Base-by-base conservation (phyloP, 2,329 filamentous ascomycete genomes). In the Apiospora rasikravindrae region DNA sequence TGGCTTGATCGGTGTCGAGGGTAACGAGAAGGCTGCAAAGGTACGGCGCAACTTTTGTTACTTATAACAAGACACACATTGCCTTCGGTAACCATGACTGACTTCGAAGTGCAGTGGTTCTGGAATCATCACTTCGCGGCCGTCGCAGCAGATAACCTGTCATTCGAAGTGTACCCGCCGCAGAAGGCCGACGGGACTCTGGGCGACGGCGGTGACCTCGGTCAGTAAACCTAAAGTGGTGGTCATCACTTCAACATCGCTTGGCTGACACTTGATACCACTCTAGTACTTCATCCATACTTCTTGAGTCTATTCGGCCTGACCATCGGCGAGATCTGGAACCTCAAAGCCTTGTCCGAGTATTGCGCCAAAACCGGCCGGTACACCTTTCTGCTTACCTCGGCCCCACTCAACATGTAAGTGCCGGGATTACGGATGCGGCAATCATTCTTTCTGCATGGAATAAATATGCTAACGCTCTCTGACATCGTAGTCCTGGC, bases 71-170 rank as follows among this genome's bases (percentile, higher is more conserved):
- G n/a, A n/a, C n/a, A n/a, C n/a, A n/a, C 16, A 24, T 42, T 16
- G 8, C 2, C 33, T 33, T 33, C 33, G 33, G 4, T 37, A 7
- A 3, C 13, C 40, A 22, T 1, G 8, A 33, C 53, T 29, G 70
- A 42, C 29, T 13, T 14, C 3, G 2, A 22, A 26, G 81, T 89
- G 13, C 82, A 84, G 47, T 91, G 89, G 88, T 80, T 90, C 24
- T 91, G 88, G 88, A 85, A 90, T 70, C 83, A 86, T 69, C 81
- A 83, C 19, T 89, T 91, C 74, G 81, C 88, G 0, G 89, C 89
- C 1, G 84, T 90, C 0, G 89, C 85, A 0, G 87, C 88, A 2
- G 89, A 91, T 72, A 84, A 85, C 68, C 86, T 88, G 13, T 83
- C 82, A 6, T 87, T 88, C 73, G 89, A 90, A 75, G 85, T 85